phyloP scores from a whole-genome alignment of 2,329 filamentous ascomycete genomes.

The Pseudomassariella vexata region DNA sequence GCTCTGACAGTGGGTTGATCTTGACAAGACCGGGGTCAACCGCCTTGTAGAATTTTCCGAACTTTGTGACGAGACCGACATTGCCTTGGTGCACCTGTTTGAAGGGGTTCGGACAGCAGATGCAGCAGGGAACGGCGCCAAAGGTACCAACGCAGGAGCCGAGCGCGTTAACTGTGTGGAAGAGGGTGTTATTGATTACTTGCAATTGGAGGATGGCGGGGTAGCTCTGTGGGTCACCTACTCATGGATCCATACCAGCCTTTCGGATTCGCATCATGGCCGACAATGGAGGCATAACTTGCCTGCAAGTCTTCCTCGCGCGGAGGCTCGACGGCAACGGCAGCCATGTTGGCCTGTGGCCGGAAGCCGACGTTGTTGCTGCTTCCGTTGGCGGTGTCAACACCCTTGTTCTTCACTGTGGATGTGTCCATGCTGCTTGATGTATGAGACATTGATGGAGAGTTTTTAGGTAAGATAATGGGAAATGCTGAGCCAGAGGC shows the following conservation, averaged over 20 bases:
- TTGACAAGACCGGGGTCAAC: conserved; percentile 96
- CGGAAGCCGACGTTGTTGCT: conserved; percentile 35
- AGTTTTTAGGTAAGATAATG: no score
- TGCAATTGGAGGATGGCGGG: background rate
- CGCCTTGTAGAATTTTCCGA: conserved; percentile 89
- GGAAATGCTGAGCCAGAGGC: no score
- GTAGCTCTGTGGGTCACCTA: conserved; percentile 39
- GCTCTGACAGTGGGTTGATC: conserved; percentile 92
- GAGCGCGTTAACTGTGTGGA: conserved; percentile 58
- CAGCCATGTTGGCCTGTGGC: conserved; percentile 53
- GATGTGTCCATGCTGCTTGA: no score
- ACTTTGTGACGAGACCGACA: conserved; percentile 92
- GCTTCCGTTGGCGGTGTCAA: conserved; percentile 14
- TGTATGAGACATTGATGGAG: no score
- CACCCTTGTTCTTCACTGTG: conserved; percentile 18
- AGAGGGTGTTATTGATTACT: conserved; percentile 5
- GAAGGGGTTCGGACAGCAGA: conserved; percentile 92
- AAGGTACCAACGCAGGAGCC: conserved; percentile 70
- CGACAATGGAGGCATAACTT: conserved; percentile 63
- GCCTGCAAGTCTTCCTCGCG: conserved; percentile 78
- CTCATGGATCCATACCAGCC: conserved; percentile 90
- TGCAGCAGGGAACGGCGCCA: conserved; percentile 86
- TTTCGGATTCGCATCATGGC: conserved; percentile 62
- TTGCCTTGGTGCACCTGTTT: conserved; percentile 89
- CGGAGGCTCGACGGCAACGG: conserved; percentile 75